phyloP scores from a whole-genome alignment of 2,329 filamentous ascomycete species.

The Venturia oleaginea region DNA sequence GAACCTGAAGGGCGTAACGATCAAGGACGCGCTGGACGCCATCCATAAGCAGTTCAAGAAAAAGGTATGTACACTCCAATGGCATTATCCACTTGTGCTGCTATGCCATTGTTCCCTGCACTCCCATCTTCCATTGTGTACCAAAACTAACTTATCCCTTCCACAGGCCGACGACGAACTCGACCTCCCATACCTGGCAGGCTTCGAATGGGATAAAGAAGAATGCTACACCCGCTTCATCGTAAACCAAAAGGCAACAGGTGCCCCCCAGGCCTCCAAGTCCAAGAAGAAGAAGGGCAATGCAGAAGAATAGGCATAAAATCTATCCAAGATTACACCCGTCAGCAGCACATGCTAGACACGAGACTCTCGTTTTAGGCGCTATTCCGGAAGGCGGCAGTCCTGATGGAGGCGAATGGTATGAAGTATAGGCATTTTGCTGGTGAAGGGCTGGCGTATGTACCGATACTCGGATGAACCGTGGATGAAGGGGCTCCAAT shows the following conservation, averaged over 20 bases:
- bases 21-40: conserved; percentile 92
- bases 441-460: neutral
- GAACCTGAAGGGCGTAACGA: conserved; percentile 89
- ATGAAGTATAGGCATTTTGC: neutral
- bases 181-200: conserved; percentile 75
- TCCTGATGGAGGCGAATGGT: neutral
- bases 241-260: conserved; percentile 10
- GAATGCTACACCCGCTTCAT: conserved; percentile 83
- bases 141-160: neutral
- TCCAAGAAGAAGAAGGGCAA: conserved; percentile 50
- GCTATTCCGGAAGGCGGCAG: neutral
- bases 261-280: conserved; percentile 27
- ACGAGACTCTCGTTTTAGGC: neutral
- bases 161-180: conserved; percentile 81
- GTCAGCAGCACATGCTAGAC: neutral
- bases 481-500: neutral
- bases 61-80: conserved; percentile 50
- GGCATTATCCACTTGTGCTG: neutral
- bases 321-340: neutral
- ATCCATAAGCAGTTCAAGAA: conserved; percentile 97
- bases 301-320: conserved; percentile 18
- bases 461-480: neutral
- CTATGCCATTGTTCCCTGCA: neutral
- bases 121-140: conserved; percentile 11
- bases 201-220: conserved; percentile 94